Percentiles rank a stretch among this genome's conserved stretches.
These are phyloP conservation scores for Apostasia shenzhenica DNA, from an alignment of 106 monocot genomes.

Conservation along the genomic window DNA sequence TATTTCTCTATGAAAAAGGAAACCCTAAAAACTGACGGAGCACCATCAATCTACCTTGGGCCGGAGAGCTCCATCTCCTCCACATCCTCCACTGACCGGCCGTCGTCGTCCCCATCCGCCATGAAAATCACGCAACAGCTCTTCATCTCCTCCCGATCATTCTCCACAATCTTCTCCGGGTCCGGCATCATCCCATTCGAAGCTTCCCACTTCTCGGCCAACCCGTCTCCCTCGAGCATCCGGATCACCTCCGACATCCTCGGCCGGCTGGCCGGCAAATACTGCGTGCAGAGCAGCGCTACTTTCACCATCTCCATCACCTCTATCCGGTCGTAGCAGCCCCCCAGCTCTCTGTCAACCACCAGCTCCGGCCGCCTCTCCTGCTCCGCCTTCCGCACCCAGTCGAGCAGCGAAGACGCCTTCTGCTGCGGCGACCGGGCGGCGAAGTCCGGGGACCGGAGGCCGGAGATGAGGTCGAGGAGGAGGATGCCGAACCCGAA, in stretches of 20 bases:
- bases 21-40: too few relatives aligned
- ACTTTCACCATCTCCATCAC: slow-evolving; percentile 75
- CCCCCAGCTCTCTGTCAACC: slow-evolving; percentile 44
- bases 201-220: slow-evolving; percentile 73
- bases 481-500: slow-evolving; percentile 68
- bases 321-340: slow-evolving; percentile 50
- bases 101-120: slow-evolving; percentile 4
- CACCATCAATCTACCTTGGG: slow-evolving; percentile 25
- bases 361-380: slow-evolving; percentile 47
- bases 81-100: slow-evolving; percentile 32
- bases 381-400: slow-evolving; percentile 54
- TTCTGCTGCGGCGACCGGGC: slow-evolving; percentile 19
- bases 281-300: slow-evolving; percentile 63
- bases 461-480: slow-evolving; percentile 58
- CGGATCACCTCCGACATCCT: slow-evolving; percentile 75
- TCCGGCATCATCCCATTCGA: slow-evolving; percentile 16
- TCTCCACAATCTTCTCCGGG: neutral
- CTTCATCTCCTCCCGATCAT: neutral
- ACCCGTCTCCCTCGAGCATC: slow-evolving; percentile 76
- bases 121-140: neutral
- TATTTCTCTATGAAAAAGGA: too few relatives aligned
- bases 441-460: slow-evolving; percentile 38
- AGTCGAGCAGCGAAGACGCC: slow-evolving; percentile 42
- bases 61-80: slow-evolving; percentile 81
- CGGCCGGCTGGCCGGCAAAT: slow-evolving; percentile 51